These are phyloP conservation scores for Solanum ahanhuiri DNA, from an alignment of 257 asterid genomes.

Conservation along the genomic window DNA sequence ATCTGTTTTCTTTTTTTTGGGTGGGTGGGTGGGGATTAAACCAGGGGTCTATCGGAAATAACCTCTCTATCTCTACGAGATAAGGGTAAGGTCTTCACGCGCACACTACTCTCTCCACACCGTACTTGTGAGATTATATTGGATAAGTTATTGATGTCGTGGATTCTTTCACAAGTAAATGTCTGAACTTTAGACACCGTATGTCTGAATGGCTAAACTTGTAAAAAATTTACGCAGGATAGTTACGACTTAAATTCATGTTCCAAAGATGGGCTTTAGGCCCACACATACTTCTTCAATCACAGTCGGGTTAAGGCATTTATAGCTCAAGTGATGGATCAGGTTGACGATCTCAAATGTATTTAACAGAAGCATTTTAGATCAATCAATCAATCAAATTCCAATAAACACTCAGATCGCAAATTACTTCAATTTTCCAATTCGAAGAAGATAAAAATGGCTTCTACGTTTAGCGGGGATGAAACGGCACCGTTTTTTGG, in stretches of 20 bases:
- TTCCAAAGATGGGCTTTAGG: neutral
- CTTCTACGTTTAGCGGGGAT: slow-evolving; percentile 60
- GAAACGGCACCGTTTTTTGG: slow-evolving; percentile 81
- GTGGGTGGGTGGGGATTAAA: neutral
- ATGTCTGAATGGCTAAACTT: neutral
- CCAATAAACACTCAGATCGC: neutral
- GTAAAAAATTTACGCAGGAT: neutral
- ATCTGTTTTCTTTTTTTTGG: rapidly evolving
- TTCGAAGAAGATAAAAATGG: slow-evolving; percentile 19
- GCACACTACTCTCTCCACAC: neutral
- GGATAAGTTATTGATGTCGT: neutral
- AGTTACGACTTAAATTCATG: neutral
- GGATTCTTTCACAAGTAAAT: neutral
- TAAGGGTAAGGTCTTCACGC: rapidly evolving
- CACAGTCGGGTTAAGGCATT: neutral
- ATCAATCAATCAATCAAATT: neutral
- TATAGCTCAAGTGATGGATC: neutral
- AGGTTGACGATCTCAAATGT: neutral
- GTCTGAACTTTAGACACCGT: neutral
- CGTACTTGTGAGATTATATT: neutral
- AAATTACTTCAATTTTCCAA: neutral
- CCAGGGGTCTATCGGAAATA: rapidly evolving
- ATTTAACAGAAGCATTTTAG: neutral
- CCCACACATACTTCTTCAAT: neutral
- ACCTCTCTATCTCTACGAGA: neutral